Conservation (phyloP, 306 rosid species). For the Potentilla sterilis region DNA sequence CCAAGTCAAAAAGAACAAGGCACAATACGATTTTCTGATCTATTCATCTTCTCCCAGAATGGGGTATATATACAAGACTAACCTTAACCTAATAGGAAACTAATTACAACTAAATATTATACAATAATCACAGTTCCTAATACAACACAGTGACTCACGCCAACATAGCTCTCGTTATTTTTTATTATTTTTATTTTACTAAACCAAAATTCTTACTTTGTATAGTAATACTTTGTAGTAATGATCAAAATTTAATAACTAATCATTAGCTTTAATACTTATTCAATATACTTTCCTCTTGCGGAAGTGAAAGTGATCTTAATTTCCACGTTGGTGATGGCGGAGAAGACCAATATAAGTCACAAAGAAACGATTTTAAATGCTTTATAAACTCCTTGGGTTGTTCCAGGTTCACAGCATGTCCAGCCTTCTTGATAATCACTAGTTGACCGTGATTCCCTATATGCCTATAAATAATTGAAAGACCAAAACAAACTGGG, state of each 20-base stretch:
- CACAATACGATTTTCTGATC: no score
- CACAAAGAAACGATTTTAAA: slow-evolving; percentile 47
- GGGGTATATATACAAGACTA: no score
- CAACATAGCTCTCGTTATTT: no score
- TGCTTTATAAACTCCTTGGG: slow-evolving; percentile 49
- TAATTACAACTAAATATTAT: no score
- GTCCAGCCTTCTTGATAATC: slow-evolving; percentile 63
- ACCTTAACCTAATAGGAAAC: no score
- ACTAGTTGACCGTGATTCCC: slow-evolving; percentile 46
- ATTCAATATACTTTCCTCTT: not conserved
- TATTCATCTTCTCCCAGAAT: no score
- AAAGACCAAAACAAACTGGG: not conserved
- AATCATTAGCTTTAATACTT: not conserved
- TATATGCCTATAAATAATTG: slow-evolving; percentile 33
- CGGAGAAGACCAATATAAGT: slow-evolving; percentile 21
- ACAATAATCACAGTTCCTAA: no score
- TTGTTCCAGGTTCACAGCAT: slow-evolving; percentile 59
- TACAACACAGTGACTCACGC: no score
- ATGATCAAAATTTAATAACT: not conserved
- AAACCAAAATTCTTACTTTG: no score
- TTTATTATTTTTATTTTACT: no score
- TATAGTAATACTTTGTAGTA: not conserved
- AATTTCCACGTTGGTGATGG: slow-evolving; percentile 4
- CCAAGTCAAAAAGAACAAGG: no score
- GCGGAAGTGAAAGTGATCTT: not conserved